Base-by-base conservation (phyloP, 768 basidiomycete genomes). In the Podaxis sp. region DNA sequence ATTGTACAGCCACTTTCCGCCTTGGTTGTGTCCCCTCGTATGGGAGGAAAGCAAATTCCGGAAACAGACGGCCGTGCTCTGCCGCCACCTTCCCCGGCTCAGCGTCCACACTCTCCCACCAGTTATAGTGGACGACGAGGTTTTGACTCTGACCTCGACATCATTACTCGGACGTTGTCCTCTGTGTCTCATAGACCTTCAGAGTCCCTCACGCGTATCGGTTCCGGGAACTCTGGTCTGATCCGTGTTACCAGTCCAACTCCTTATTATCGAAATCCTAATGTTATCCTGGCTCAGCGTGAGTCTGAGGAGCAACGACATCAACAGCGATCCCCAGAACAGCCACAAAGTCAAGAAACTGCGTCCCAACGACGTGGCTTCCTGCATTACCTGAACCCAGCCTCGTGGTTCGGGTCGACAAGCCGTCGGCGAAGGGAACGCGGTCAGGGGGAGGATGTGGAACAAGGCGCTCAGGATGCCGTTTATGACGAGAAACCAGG, bases 241-340 rank as follows among this genome's bases (percentile, higher is more conserved):
- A 38, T 53, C 28, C 61, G 46, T 22, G 33, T 62, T 15, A 51
- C 61, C 15, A 56, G 59, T 7, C 59, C 59, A 15, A 41, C 38
- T 10, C 59, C 59, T 12, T 56, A 62, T 20, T 30, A 56, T 50
- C 61, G 36, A n/a, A 62, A 62, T 40, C 54, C 54, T 3, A 56
- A 62, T 49, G 48, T 40, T 17, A 37, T 56, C 28, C 12, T 46
- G 30, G 44, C 53, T 8, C 53, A 46, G 28, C 41, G 48, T 3
- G 61, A 51, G 33, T 46, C 33, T 26, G 54, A 30, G 24, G 48
- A 20, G 12, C 12, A 37, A 30, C 54, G 17, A 10, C 17, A 33
- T 11, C 60, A 36, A 58, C 46, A 50, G 8, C 44, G 15, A 13
- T 12, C 4, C 33, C 56, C 49, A 33, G 44, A 36, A 6, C 44